Percentiles rank a stretch among this genome's conserved stretches.
Evolutionary conservation across 768 basidiomycete genomes (phyloP).

Genomic region (Boletus barrowsii): DNA sequence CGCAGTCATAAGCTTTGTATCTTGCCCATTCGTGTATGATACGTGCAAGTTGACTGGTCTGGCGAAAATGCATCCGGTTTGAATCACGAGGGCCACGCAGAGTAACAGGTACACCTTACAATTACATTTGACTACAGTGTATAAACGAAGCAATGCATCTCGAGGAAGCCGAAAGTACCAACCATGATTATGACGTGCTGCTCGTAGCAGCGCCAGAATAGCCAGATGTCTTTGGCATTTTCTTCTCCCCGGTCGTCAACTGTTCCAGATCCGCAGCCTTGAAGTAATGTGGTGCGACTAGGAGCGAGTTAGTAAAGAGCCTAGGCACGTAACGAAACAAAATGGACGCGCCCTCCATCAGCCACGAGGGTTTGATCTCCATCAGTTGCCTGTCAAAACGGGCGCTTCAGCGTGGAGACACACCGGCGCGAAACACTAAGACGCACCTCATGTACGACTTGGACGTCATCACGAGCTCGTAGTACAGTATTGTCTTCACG

Average conservation of each 20-base stretch:
- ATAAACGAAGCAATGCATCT: no score
- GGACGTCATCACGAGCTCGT: conserved; percentile 95
- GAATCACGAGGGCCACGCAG: no score
- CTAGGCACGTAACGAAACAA: neutral
- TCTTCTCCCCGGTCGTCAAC: conserved; percentile 77
- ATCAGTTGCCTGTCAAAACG: conserved; percentile 70
- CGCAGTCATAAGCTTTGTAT: neutral
- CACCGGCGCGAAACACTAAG: neutral
- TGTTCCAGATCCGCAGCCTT: conserved; percentile 81
- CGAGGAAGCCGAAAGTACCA: no score
- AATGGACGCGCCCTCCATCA: conserved; percentile 70
- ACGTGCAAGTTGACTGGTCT: neutral
- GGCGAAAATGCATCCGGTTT: neutral
- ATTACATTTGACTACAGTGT: no score
- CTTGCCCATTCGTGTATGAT: conserved; percentile 5
- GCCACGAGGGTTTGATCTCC: conserved; percentile 96
- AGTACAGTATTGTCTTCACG: conserved; percentile 85
- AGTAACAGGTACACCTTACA: no score
- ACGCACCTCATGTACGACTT: conserved; percentile 91
- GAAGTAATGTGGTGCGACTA: conserved; percentile 97
- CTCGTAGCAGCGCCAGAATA: conserved; percentile 19
- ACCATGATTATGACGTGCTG: conserved; percentile 6
- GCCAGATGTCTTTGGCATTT: conserved; percentile 83
- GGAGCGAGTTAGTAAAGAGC: neutral
- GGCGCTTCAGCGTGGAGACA: neutral